Conservation (phyloP, 164 flowering plant genomes). For the Magnolia sinica region DNA sequence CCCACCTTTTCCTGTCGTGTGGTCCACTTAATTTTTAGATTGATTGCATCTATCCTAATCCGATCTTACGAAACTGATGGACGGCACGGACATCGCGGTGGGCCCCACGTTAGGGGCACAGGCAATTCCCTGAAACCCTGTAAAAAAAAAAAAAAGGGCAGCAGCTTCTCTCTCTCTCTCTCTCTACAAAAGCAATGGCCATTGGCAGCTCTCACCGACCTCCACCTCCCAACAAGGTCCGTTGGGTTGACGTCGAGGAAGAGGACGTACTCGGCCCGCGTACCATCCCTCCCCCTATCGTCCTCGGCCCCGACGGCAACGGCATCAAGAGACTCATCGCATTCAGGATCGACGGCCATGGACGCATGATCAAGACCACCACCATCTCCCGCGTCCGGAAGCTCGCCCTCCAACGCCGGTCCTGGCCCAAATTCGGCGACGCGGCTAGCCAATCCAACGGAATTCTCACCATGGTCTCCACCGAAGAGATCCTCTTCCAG, state of each 20-base stretch:
- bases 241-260: constrained; percentile 47
- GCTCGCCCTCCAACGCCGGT: constrained; percentile 75
- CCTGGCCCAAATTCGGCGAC: constrained; percentile 83
- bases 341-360: constrained; percentile 68
- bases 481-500: constrained; percentile 80
- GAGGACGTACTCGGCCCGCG: constrained; percentile 71
- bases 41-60: too few relatives aligned
- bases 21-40: too few relatives aligned
- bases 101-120: too few relatives aligned
- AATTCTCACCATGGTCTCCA: constrained; percentile 76
- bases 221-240: constrained; percentile 11
- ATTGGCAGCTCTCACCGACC: neutral
- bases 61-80: too few relatives aligned
- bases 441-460: constrained; percentile 52
- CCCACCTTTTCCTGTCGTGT: too few relatives aligned
- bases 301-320: constrained; percentile 75
- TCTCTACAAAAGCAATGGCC: too few relatives aligned
- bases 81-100: too few relatives aligned
- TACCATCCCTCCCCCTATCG: constrained; percentile 62
- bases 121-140: too few relatives aligned
- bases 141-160: too few relatives aligned
- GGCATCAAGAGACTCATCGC: constrained; percentile 71
- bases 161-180: too few relatives aligned
- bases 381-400: constrained; percentile 68
- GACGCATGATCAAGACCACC: constrained; percentile 67